A percentile compares a stretch with the other conserved stretches of the same genome.
Evolutionary conservation across 108 stramenopile genomes (phyloP).

Genomic region (Parietichytrium sp.): DNA sequence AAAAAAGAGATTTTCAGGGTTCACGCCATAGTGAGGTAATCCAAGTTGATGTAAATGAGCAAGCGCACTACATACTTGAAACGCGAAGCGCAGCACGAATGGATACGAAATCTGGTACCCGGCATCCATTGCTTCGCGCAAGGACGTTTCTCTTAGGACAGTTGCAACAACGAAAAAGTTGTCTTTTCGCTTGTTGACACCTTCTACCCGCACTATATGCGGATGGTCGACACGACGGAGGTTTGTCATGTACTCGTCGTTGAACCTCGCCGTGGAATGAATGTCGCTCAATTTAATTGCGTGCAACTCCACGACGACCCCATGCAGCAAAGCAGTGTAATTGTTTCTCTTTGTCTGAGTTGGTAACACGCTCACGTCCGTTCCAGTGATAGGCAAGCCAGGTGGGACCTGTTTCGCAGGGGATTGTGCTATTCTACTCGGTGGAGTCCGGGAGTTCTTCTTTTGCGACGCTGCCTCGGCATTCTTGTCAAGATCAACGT

Average conservation of each 20-base stretch:
- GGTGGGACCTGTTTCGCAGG: neutral
- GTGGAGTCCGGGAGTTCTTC: neutral
- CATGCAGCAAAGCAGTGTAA: neutral
- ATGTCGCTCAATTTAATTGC: conserved; percentile 25
- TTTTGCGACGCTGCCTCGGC: neutral
- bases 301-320: neutral
- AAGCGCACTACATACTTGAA: conserved; percentile 12
- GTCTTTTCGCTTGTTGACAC: conserved; percentile 33
- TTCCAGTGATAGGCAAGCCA: neutral
- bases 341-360: neutral
- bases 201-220: neutral
- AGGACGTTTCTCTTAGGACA: neutral
- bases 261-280: neutral
- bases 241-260: conserved; percentile 11
- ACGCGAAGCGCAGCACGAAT: conserved; percentile 14
- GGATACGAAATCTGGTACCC: conserved; percentile 28
- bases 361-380: neutral
- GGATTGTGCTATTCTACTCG: neutral
- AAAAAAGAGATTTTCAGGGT: conserved; percentile 5
- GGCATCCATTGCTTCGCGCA: neutral
- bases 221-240: neutral
- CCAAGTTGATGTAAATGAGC: neutral
- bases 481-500: neutral
- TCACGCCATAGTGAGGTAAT: neutral
- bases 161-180: conserved; percentile 31